phyloP scores from a whole-genome alignment of 768 basidiomycete species.

The Tephrocybe rancida region DNA sequence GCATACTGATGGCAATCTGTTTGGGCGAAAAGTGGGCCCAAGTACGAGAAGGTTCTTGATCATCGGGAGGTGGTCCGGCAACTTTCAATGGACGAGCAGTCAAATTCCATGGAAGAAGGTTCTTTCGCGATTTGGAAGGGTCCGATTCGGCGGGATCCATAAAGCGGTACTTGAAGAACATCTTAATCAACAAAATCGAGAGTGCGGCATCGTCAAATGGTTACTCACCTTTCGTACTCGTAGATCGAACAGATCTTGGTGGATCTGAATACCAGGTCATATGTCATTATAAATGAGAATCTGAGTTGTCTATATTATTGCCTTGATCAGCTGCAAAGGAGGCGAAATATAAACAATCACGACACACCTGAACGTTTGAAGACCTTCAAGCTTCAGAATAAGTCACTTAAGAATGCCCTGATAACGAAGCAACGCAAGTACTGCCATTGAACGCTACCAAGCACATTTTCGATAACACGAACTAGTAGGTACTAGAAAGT shows the following conservation, averaged over 20 bases:
- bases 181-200: too few relatives aligned
- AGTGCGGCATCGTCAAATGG: neutral
- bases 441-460: constrained; percentile 11
- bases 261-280: neutral
- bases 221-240: neutral
- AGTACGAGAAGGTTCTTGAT: neutral
- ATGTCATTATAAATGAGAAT: too few relatives aligned
- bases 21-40: neutral
- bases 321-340: too few relatives aligned
- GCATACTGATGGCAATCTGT: too few relatives aligned
- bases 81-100: constrained; percentile 1
- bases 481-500: constrained; percentile 1
- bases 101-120: neutral
- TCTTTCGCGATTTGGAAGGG: neutral
- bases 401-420: neutral
- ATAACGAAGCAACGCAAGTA: constrained; percentile 9
- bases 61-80: neutral
- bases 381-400: neutral
- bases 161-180: too few relatives aligned
- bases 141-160: neutral
- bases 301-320: too few relatives aligned
- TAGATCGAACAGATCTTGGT: neutral
- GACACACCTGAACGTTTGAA: constrained; percentile 12
- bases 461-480: constrained; percentile 1
- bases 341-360: neutral